A percentile compares a stretch with the other conserved stretches of the same genome.
Evolutionary conservation across 345 rosid genomes (phyloP).

Genomic region (Leavenworthia alabamica): DNA sequence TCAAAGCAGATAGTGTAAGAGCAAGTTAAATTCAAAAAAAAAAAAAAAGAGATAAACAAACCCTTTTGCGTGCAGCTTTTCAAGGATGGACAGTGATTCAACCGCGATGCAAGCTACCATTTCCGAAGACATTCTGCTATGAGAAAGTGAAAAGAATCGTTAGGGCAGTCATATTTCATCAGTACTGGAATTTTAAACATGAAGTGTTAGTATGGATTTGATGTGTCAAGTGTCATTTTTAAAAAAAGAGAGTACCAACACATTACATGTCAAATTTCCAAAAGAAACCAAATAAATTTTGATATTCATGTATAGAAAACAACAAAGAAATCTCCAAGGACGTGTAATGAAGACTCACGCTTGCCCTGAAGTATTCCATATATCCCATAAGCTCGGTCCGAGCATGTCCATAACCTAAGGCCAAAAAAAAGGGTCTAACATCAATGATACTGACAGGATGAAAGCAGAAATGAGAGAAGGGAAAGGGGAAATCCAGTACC

Average conservation of each 20-base stretch:
- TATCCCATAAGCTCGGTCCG: conserved; percentile 99
- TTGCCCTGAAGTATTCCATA: conserved; percentile 90
- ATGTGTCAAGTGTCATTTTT: not conserved
- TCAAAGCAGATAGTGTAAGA: conserved; percentile 1
- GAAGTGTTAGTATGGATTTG: not conserved
- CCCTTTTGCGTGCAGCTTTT: conserved; percentile 93
- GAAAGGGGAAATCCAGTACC: conserved; percentile 37
- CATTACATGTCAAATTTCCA: not conserved
- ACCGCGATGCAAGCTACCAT: conserved; percentile 97
- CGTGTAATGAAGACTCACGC: conserved; percentile 53
- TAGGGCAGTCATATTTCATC: not conserved
- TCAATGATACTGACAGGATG: conserved; percentile 13
- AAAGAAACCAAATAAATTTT: not conserved
- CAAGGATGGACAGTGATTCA: conserved; percentile 86
- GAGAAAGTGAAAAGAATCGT: conserved; percentile 1
- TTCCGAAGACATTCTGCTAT: conserved; percentile 80
- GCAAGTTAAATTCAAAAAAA: not conserved
- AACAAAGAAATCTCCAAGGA: not conserved
- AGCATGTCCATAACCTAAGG: conserved; percentile 96
- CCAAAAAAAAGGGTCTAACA: conserved; percentile 2
- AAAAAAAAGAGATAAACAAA: conserved; percentile 34
- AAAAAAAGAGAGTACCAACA: not conserved
- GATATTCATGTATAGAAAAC: not conserved
- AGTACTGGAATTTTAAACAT: not conserved
- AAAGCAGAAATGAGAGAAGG: conserved; percentile 8